Base-by-base conservation (phyloP, 768 basidiomycete species). In the Panellus pusillus region DNA sequence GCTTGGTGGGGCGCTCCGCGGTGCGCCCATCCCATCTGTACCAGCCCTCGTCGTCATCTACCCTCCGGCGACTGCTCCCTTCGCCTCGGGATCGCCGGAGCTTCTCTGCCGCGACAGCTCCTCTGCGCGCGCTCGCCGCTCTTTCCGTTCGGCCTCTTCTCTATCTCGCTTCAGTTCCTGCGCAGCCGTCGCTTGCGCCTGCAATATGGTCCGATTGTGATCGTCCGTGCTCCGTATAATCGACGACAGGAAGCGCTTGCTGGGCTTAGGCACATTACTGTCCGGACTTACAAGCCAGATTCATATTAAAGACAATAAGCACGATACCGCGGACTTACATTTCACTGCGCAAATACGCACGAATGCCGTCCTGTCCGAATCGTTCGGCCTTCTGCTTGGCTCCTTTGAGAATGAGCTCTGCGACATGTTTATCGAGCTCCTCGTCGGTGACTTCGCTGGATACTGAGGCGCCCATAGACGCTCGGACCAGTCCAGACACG, bases 141-240 rank as follows among this genome's bases (percentile, higher is more conserved):
- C 86, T 42, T 64, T 74, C 54, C 81, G 73, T 65, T 88, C 84
- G 56, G 79, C 76, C 54, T 87, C 87, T n/a, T 84, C 79, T 20
- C 83, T 70, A 58, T 85, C 84, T 24, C 72, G 72, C 53, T 89
- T 86, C n/a, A 84, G 73, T 60, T 91, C 89, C 59, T 88, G 79
- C 2, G 87, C 86, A 31, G 89, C 87, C 12, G 74, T 67, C 0
- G 86, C 86, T 69, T 91, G 89, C 20, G 88, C 80, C 50, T 81
- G 80, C 18, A 91, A 68, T 42, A 99, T 76, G 12, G 89, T 84
- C 70, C 87, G 85, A 70, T 99, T 99, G 65, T 99, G 97, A 52
- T 95, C 95, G 66, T 97, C 95, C 4, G 97, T 97, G 60, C 83
- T 93, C 61, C 87, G 84, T 52, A 99, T 94, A 56, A 99, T 93